Evolutionary conservation across 495 filamentous ascomycete species (phyloP).

Genomic region (Neurospora sp.): DNA sequence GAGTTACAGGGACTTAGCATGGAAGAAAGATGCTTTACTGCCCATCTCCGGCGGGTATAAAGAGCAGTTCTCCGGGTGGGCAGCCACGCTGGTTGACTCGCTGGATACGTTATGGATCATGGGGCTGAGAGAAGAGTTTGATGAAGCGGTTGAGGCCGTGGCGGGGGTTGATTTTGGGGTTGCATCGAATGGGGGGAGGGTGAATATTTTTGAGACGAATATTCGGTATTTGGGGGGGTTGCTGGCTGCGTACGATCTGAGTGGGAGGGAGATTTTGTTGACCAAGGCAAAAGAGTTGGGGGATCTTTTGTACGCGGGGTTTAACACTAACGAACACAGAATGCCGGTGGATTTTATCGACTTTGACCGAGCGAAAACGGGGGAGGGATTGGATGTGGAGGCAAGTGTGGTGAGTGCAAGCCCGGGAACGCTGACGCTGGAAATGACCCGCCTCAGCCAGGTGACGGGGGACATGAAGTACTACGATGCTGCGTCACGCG

Average conservation of each 20-base stretch:
- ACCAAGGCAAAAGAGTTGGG: slow-evolving; percentile 75
- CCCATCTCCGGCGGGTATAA: slow-evolving; percentile 49
- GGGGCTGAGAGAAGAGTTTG: slow-evolving; percentile 74
- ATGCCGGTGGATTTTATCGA: slow-evolving; percentile 61
- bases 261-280: slow-evolving; percentile 58
- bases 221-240: slow-evolving; percentile 77
- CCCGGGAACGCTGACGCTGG: slow-evolving; percentile 55
- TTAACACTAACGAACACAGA: slow-evolving; percentile 69
- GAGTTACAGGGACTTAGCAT: slow-evolving; percentile 66
- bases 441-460: slow-evolving; percentile 81
- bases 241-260: slow-evolving; percentile 68
- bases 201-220: slow-evolving; percentile 75
- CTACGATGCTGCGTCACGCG: slow-evolving; percentile 77
- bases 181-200: slow-evolving; percentile 24
- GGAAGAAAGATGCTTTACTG: slow-evolving; percentile 67
- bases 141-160: slow-evolving; percentile 64
- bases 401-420: slow-evolving; percentile 23
- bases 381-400: slow-evolving; percentile 24
- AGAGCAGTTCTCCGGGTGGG: slow-evolving; percentile 84
- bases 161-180: slow-evolving; percentile 74
- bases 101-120: slow-evolving; percentile 91
- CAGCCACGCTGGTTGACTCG: slow-evolving; percentile 77
- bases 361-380: slow-evolving; percentile 39
- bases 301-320: slow-evolving; percentile 72
- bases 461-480: slow-evolving; percentile 78